Percentiles rank a stretch among this genome's conserved stretches.
Evolutionary conservation across 768 basidiomycete genomes (phyloP).

Genomic region (Pleurotus eryngii): DNA sequence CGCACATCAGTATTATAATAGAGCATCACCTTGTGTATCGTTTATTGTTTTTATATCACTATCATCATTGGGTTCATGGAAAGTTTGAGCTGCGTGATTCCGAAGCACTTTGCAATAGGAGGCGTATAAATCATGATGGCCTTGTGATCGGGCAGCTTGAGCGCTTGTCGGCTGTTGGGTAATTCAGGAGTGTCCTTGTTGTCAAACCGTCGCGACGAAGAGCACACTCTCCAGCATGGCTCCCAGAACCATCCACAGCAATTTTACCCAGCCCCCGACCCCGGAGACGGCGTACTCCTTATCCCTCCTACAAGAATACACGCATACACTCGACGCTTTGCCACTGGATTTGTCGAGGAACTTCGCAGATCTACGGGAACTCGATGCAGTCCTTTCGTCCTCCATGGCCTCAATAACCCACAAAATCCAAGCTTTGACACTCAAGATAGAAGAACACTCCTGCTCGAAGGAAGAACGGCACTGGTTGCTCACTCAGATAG

Average conservation of each 20-base stretch:
- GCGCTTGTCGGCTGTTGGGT: no score
- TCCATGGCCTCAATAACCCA: conserved; percentile 79
- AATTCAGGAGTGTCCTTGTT: neutral
- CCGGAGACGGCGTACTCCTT: conserved; percentile 53
- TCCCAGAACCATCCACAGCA: neutral
- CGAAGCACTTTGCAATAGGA: no score
- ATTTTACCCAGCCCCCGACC: conserved; percentile 9
- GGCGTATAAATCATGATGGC: no score
- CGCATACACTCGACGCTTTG: conserved; percentile 89
- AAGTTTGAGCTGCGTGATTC: neutral
- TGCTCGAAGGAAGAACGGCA: conserved; percentile 71
- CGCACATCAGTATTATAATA: conserved; percentile 9
- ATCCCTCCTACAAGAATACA: conserved; percentile 75
- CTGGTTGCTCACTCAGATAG: conserved; percentile 86
- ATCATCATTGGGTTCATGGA: conserved; percentile 3
- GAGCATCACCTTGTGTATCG: conserved; percentile 8
- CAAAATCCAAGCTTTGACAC: conserved; percentile 73
- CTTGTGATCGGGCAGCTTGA: no score
- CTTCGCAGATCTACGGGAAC: conserved; percentile 95
- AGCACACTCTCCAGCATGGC: neutral
- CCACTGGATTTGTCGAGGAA: conserved; percentile 92
- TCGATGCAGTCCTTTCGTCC: conserved; percentile 94
- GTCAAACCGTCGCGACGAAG: neutral
- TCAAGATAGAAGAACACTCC: conserved; percentile 66
- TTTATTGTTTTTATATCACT: conserved; percentile 7